These are phyloP conservation scores for Thinopyrum elongatum DNA, from an alignment of 176 grass and related monocot species.

Conservation along the genomic window DNA sequence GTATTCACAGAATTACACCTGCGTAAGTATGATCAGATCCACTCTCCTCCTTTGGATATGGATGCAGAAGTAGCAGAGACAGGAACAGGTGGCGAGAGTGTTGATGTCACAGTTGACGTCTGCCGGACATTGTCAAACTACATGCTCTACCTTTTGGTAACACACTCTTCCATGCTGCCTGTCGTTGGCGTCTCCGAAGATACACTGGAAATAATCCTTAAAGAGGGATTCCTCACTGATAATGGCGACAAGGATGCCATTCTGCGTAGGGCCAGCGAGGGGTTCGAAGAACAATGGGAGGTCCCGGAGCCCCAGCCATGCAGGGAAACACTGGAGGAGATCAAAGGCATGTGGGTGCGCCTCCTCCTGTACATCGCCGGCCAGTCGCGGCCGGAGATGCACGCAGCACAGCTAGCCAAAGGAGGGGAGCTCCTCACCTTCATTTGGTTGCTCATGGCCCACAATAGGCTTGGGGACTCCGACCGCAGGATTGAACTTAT, in stretches of 20 bases:
- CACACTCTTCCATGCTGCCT: background rate
- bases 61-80: background rate
- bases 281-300: too few species aligned
- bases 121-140: constrained; percentile 13
- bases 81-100: too few species aligned
- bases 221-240: background rate
- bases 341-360: background rate
- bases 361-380: background rate
- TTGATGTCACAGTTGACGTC: background rate
- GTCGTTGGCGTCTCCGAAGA: background rate
- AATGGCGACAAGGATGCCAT: background rate
- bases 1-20: background rate
- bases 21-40: too few species aligned
- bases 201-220: background rate
- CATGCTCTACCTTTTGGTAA: background rate
- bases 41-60: background rate
- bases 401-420: background rate
- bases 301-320: background rate
- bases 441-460: too few species aligned
- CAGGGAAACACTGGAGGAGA: constrained; percentile 5
- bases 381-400: too few species aligned
- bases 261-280: background rate
- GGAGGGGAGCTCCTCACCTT: constrained; percentile 18
- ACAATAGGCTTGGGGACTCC: background rate
- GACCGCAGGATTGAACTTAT: too few species aligned